These are phyloP conservation scores for Inonotus hispidus DNA, from an alignment of 1,284 basidiomycete genomes.

Conservation along the genomic window DNA sequence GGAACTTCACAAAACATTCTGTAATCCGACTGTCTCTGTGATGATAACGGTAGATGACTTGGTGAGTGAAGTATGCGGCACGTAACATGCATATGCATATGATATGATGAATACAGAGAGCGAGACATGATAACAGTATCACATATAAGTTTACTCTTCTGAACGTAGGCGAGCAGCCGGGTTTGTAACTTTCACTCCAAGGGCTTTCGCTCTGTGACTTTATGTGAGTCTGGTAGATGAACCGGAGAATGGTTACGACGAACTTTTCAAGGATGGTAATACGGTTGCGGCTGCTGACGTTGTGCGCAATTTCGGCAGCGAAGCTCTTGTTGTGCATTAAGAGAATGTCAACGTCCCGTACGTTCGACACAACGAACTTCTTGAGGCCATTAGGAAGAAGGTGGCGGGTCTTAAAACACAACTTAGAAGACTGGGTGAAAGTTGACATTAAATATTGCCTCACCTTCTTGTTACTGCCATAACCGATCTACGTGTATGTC, in stretches of 20 bases:
- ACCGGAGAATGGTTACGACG: conserved; percentile 23
- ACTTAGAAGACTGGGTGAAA: not conserved
- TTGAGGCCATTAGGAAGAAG: conserved; percentile 92
- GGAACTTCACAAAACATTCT: not conserved
- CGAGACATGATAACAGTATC: conserved; percentile 3
- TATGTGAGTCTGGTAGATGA: conserved; percentile 5
- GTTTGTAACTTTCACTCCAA: conserved; percentile 95
- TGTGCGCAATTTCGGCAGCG: conserved; percentile 96
- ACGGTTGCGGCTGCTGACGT: conserved; percentile 96
- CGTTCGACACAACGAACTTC: conserved; percentile 91
- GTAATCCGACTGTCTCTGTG: not conserved
- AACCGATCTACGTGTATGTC: conserved; percentile 53
- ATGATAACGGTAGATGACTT: not conserved
- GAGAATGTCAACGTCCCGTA: conserved; percentile 87
- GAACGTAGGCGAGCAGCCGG: conserved; percentile 91
- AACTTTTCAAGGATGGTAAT: conserved; percentile 87
- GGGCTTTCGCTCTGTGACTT: conserved; percentile 70
- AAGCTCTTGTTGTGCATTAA: conserved; percentile 98
- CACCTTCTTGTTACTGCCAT: conserved; percentile 79
- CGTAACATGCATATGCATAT: conserved; percentile 1
- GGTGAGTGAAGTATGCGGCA: not conserved
- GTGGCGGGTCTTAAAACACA: conserved; percentile 68
- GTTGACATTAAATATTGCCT: not conserved
- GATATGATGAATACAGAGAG: conserved; percentile 12
- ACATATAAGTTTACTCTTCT: conserved; percentile 73